A percentile compares a stretch with the other conserved stretches of the same genome.
phyloP scores from a whole-genome alignment of 805 yeast genomes.

The Aciculoconidium aculeatum region DNA sequence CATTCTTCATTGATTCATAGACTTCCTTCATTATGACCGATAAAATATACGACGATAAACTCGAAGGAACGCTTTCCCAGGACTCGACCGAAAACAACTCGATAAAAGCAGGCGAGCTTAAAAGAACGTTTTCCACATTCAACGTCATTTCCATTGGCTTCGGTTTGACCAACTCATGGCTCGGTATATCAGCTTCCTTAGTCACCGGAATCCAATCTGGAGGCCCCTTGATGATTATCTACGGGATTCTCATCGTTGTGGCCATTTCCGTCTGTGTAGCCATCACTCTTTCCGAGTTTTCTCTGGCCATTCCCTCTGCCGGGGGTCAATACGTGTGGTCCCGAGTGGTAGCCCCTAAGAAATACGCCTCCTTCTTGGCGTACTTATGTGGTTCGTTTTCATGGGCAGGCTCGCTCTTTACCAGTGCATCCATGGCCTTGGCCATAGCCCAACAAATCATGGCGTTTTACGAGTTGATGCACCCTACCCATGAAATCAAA shows the following conservation, averaged over 20 bases:
- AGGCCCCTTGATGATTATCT: constrained; percentile 36
- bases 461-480: constrained; percentile 32
- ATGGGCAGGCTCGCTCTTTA: constrained; percentile 40
- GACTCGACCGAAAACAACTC: constrained; percentile 1
- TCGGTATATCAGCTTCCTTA: constrained; percentile 36
- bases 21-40: no score
- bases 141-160: constrained; percentile 37
- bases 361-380: constrained; percentile 31
- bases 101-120: constrained; percentile 16
- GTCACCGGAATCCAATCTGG: constrained; percentile 38
- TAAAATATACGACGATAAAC: no score
- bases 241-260: constrained; percentile 36
- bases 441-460: constrained; percentile 29
- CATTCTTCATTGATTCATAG: no score
- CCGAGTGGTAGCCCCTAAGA: constrained; percentile 32
- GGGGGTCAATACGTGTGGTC: constrained; percentile 43
- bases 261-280: constrained; percentile 32
- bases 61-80: no score
- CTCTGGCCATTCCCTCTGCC: constrained; percentile 36
- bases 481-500: constrained; percentile 28
- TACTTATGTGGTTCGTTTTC: constrained; percentile 36
- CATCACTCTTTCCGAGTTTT: constrained; percentile 32
- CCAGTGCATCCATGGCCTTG: constrained; percentile 34
- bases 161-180: constrained; percentile 39
- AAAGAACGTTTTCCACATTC: constrained; percentile 34